Base-by-base conservation (phyloP, 495 filamentous ascomycete species). In the Apodospora peruviana region DNA sequence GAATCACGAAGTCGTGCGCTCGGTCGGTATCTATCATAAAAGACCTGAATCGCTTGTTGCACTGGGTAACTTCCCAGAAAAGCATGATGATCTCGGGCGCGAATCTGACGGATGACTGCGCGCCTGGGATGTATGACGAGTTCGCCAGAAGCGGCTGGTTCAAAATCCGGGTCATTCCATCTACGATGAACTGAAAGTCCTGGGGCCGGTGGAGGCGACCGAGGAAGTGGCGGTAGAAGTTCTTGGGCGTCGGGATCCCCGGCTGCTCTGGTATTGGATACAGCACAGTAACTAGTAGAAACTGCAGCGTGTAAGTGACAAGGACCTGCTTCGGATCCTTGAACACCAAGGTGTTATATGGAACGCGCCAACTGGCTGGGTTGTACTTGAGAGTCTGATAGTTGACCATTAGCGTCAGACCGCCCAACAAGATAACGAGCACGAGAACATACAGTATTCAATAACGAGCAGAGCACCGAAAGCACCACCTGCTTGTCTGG, bases 11-110 rank as follows among this genome's bases (percentile, higher is more conserved):
- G 62, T 99, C 93, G 60, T 95, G 88, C 0, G 88, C 86, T 34
- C 91, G 77, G 55, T 95, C 90, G 0, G 93, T 96, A 55, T 97
- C 93, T 52, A 96, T 90, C 60, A 99, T 91, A 67, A 95, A 99
- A 1, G 90, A 91, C 41, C 94, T 76, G 69, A 99, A 97, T 41
- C 94, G 80, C 70, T 95, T 97, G 67, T 99, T 99, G 76, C 91
- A 96, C 65, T 99, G 93, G 22, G 95, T 78, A 7, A 87, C 80
- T 69, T 99, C 93, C 93, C 93, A 99, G 64, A 96, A 99, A 2
- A 99, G 79, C 77, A 97, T 90, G 32, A 97, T 81, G 74, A 95
- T 96, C 66, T 99, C 93, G 7, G 94, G 90, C 2, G 90, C 88
- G 77, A 91, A 96, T 66, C 86, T 88, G 48, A 90, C 69, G 0